These are phyloP conservation scores for Monosporascus ibericus DNA, from an alignment of 2,329 filamentous ascomycete genomes.

Conservation along the genomic window DNA sequence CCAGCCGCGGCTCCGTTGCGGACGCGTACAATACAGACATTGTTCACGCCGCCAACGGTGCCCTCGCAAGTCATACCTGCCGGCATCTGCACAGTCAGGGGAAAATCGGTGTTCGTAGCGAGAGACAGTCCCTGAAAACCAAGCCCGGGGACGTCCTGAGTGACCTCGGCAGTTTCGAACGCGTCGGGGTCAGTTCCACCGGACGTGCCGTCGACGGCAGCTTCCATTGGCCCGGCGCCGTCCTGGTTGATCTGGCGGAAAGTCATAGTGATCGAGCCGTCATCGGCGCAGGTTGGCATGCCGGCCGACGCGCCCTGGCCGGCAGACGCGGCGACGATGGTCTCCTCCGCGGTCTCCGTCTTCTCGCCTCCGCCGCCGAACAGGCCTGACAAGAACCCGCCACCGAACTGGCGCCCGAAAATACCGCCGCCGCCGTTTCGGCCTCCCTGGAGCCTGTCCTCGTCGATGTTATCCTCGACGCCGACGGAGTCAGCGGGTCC, in stretches of 20 bases:
- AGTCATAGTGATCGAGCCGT: conserved; percentile 56
- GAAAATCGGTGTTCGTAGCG: conserved; percentile 58
- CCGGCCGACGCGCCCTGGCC: conserved; percentile 48
- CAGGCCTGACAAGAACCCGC: conserved; percentile 21
- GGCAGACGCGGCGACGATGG: conserved; percentile 45
- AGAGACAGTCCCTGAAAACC: conserved; percentile 51
- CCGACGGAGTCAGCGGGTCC: conserved; percentile 32
- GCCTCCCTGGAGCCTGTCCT: conserved; percentile 11
- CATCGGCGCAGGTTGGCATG: conserved; percentile 54
- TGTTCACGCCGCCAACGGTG: conserved; percentile 49
- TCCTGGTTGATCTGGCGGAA: conserved; percentile 70
- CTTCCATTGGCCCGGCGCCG: conserved; percentile 57
- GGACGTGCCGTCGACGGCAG: conserved; percentile 55
- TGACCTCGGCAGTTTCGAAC: conserved; percentile 54
- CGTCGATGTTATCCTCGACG: conserved; percentile 36
- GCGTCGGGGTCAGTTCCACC: conserved; percentile 54
- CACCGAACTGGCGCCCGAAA: conserved; percentile 19
- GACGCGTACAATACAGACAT: conserved; percentile 60
- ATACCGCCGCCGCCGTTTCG: conserved; percentile 17
- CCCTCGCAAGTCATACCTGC: conserved; percentile 61
- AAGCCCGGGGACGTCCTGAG: conserved; percentile 55
- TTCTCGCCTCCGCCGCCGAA: conserved; percentile 34
- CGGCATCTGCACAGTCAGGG: conserved; percentile 59
- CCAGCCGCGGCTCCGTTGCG: conserved; percentile 57
- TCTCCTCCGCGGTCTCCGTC: conserved; percentile 37